phyloP scores from a whole-genome alignment of 116 monocot genomes.

The Trichopus zeylanicus region DNA sequence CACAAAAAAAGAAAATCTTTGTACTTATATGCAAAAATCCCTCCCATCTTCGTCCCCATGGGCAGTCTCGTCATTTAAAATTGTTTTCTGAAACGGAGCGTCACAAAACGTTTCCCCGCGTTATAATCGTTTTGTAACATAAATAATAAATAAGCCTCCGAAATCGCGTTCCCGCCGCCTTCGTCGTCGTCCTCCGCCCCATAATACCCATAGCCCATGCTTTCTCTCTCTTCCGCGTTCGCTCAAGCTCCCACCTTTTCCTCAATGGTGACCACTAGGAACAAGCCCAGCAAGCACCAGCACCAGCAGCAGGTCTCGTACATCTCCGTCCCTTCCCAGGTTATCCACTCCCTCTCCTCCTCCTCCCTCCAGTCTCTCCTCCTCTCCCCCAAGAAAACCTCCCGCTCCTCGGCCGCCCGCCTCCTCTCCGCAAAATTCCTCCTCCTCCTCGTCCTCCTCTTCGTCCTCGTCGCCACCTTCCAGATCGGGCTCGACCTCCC shows the following conservation, averaged over 20 bases:
- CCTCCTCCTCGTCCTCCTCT: constrained; percentile 24
- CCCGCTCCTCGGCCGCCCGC: constrained; percentile 10
- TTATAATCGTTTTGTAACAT: no score
- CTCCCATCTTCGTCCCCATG: no score
- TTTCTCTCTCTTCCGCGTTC: constrained; percentile 1
- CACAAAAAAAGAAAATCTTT: no score
- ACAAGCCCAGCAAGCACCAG: constrained; percentile 9
- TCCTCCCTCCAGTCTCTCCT: constrained; percentile 38
- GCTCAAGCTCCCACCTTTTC: not conserved
- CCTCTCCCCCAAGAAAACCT: constrained; percentile 34
- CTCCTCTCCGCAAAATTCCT: constrained; percentile 10
- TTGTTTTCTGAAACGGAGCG: no score
- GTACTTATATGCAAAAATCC: no score
- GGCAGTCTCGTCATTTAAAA: no score
- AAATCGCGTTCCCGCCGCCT: constrained; percentile 10
- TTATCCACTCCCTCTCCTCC: constrained; percentile 41
- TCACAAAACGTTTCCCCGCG: not conserved
- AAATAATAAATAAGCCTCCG: not conserved
- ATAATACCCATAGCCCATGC: not conserved
- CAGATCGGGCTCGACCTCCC: constrained; percentile 21
- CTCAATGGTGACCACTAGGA: constrained; percentile 61
- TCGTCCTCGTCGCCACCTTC: constrained; percentile 31
- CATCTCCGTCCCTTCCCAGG: constrained; percentile 61
- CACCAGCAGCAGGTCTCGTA: constrained; percentile 51
- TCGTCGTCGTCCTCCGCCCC: no score